phyloP scores from a whole-genome alignment of 352 stramenopile species.

The Pythium aristosporum region DNA sequence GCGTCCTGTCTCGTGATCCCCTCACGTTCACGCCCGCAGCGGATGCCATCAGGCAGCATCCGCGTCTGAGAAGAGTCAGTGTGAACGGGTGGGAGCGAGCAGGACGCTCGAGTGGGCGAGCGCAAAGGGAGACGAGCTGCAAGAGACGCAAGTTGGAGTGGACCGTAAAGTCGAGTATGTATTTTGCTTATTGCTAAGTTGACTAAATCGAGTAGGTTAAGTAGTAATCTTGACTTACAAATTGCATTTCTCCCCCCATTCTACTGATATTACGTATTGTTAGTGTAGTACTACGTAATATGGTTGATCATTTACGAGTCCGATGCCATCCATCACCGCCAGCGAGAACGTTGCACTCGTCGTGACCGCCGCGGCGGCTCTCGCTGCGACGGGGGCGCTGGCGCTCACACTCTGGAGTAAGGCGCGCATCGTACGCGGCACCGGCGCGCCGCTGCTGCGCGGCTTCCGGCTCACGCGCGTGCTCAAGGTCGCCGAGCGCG shows the following conservation, averaged over 20 bases:
- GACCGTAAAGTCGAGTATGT: conserved; percentile 1
- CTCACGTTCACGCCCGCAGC: neutral
- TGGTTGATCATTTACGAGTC: neutral
- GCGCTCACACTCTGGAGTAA: conserved; percentile 35
- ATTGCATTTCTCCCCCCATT: conserved; percentile 13
- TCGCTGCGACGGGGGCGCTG: conserved; percentile 25
- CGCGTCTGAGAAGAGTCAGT: too few species aligned
- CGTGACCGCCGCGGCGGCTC: conserved; percentile 20
- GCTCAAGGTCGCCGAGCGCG: conserved; percentile 62
- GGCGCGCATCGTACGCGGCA: conserved; percentile 29
- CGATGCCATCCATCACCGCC: neutral
- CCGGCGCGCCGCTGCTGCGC: conserved; percentile 40
- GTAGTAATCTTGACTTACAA: conserved; percentile 10
- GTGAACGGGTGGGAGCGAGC: neutral
- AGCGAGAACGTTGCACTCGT: conserved; percentile 31
- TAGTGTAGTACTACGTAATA: too few species aligned
- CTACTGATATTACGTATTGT: too few species aligned
- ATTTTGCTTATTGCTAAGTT: conserved; percentile 17
- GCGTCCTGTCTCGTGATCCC: neutral
- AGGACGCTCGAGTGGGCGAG: neutral
- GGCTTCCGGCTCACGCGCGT: conserved; percentile 63
- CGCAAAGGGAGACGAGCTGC: neutral
- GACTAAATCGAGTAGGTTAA: conserved; percentile 24
- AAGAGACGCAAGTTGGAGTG: conserved; percentile 1
- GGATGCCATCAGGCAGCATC: conserved; percentile 14